Evolutionary conservation across 1,139 yeast genomes (phyloP).

Genomic region (Suhomyces kunorum): DNA sequence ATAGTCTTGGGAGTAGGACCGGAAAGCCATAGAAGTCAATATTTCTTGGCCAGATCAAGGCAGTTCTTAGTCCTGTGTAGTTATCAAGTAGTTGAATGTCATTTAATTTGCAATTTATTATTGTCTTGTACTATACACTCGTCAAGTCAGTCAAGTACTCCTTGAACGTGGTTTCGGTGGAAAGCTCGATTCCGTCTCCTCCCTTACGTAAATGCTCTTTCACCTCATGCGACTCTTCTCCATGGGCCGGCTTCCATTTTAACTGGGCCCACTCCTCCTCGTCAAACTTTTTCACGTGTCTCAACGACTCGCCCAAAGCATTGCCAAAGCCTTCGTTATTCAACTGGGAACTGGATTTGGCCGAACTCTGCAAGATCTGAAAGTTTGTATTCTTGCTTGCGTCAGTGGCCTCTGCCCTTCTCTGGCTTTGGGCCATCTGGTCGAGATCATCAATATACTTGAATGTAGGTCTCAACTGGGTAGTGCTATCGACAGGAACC

Average conservation of each 20-base stretch:
- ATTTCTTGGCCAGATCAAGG: too few species aligned
- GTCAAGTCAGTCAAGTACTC: slow-evolving; percentile 28
- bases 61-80: too few species aligned
- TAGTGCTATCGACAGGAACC: slow-evolving; percentile 64
- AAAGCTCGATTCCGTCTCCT: slow-evolving; percentile 26
- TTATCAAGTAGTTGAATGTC: too few species aligned
- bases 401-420: slow-evolving; percentile 29
- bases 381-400: slow-evolving; percentile 41
- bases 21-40: too few species aligned
- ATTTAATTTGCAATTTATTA: too few species aligned
- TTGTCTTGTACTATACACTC: slow-evolving; percentile 2
- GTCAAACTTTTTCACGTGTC: slow-evolving; percentile 70
- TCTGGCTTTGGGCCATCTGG: slow-evolving; percentile 27
- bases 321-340: slow-evolving; percentile 69
- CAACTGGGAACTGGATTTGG: slow-evolving; percentile 54
- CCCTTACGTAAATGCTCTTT: slow-evolving; percentile 29
- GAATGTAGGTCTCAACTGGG: slow-evolving; percentile 82
- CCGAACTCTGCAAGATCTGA: slow-evolving; percentile 46
- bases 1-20: not conserved
- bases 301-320: slow-evolving; percentile 77
- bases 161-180: slow-evolving; percentile 31
- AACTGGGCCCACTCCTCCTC: slow-evolving; percentile 63
- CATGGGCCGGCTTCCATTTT: slow-evolving; percentile 49
- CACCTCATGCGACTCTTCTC: slow-evolving; percentile 33
- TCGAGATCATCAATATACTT: slow-evolving; percentile 66